Evolutionary conservation across 805 yeast species (phyloP).

Genomic region (Barnettozyma californica): DNA sequence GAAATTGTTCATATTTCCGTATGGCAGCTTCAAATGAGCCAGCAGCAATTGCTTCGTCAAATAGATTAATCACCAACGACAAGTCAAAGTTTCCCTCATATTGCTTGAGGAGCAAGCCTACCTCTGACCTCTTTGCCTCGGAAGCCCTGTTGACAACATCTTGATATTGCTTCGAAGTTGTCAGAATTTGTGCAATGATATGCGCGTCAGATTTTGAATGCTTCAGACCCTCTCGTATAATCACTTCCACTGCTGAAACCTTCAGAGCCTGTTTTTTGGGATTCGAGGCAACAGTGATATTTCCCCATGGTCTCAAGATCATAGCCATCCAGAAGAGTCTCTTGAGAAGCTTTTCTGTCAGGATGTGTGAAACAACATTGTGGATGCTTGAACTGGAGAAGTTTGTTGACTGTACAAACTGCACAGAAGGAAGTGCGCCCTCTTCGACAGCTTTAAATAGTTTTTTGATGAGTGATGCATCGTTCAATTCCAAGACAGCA

Average conservation of each 20-base stretch:
- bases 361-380: background rate
- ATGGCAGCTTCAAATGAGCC: conserved; percentile 3
- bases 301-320: conserved; percentile 46
- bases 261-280: conserved; percentile 32
- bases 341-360: conserved; percentile 7
- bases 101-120: conserved; percentile 55
- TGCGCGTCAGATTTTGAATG: conserved; percentile 53
- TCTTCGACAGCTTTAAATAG: conserved; percentile 9
- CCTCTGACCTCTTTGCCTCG: conserved; percentile 42
- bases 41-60: conserved; percentile 11
- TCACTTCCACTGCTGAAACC: conserved; percentile 39
- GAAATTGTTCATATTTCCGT: conserved; percentile 13
- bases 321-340: conserved; percentile 37
- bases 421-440: conserved; percentile 25
- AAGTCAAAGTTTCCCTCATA: conserved; percentile 49
- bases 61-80: conserved; percentile 29
- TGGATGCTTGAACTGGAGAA: conserved; percentile 1
- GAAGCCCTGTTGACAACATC: conserved; percentile 25
- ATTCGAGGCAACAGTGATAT: conserved; percentile 31
- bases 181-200: conserved; percentile 40
- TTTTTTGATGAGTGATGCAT: conserved; percentile 5
- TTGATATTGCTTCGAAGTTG: conserved; percentile 25
- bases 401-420: conserved; percentile 5
- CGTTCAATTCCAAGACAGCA: conserved; percentile 20
- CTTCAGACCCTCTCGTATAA: conserved; percentile 67